Percentiles rank a stretch among this genome's conserved stretches.
Evolutionary conservation across 2,329 filamentous ascomycete species (phyloP).

Genomic region (Colletotrichum chrysophilum): DNA sequence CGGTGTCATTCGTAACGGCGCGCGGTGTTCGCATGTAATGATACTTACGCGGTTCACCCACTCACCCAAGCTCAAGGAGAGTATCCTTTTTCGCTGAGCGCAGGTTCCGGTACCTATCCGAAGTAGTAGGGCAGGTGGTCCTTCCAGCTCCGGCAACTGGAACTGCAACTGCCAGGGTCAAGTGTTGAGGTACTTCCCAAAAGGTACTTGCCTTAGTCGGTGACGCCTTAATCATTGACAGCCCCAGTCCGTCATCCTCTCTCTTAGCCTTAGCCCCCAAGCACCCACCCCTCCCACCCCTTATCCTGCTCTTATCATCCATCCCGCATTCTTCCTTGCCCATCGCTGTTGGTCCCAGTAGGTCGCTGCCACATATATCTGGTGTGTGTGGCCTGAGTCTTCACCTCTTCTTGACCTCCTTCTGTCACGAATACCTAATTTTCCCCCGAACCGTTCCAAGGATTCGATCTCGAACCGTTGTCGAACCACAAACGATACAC

Average conservation of each 20-base stretch:
- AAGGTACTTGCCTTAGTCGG: slow-evolving; percentile 13
- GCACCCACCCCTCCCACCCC: neutral
- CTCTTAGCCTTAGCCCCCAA: neutral
- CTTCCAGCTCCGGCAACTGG: neutral
- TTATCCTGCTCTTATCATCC: slow-evolving; percentile 17
- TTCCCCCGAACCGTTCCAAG: neutral
- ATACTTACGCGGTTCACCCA: neutral
- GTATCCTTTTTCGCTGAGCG: neutral
- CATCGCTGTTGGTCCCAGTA: slow-evolving; percentile 17
- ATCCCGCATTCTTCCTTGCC: slow-evolving; percentile 20
- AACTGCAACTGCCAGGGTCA: neutral
- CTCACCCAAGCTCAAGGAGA: neutral
- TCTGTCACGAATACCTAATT: neutral
- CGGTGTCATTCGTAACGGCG: slow-evolving; percentile 18
- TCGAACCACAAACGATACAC: neutral
- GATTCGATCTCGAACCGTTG: neutral
- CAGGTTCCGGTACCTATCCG: neutral
- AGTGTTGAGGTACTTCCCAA: neutral
- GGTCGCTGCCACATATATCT: slow-evolving; percentile 20
- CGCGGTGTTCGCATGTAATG: neutral
- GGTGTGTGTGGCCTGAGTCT: slow-evolving; percentile 7
- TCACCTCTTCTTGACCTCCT: neutral
- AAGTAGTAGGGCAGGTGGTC: neutral
- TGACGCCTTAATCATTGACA: slow-evolving; percentile 23
- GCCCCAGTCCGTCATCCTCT: slow-evolving; percentile 18